These are phyloP conservation scores for Auriscalpium orientale DNA, from an alignment of 768 basidiomycete species.

Conservation along the genomic window DNA sequence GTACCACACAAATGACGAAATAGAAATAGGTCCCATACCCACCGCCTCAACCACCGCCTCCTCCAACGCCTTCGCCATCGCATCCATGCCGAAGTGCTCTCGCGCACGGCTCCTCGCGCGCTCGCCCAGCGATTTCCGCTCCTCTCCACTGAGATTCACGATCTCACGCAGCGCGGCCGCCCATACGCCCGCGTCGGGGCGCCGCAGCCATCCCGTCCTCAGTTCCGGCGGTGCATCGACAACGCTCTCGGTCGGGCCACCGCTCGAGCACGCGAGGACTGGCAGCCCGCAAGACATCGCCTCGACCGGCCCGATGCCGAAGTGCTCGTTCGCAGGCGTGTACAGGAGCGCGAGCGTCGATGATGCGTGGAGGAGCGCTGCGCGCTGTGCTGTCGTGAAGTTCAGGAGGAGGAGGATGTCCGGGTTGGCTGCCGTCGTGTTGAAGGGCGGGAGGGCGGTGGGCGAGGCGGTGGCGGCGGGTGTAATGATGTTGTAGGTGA, in stretches of 20 bases:
- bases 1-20: conserved; percentile 2
- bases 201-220: conserved; percentile 73
- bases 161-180: conserved; percentile 59
- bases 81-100: conserved; percentile 66
- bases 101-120: conserved; percentile 57
- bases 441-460: conserved; percentile 33
- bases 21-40: conserved; percentile 40
- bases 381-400: conserved; percentile 79
- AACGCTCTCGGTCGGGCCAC: conserved; percentile 88
- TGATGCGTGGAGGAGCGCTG: conserved; percentile 62
- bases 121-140: conserved; percentile 40
- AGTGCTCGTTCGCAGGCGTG: conserved; percentile 93
- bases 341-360: conserved; percentile 77
- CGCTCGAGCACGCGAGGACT: conserved; percentile 78
- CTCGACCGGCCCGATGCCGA: conserved; percentile 94
- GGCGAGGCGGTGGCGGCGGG: conserved; percentile 33
- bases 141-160: conserved; percentile 32
- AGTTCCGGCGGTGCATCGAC: conserved; percentile 31
- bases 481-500: conserved; percentile 53
- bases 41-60: conserved; percentile 45
- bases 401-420: conserved; percentile 87
- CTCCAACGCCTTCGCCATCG: conserved; percentile 61
- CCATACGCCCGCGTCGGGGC: conserved; percentile 62
- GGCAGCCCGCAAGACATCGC: conserved; percentile 90
- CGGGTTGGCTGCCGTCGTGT: conserved; percentile 32